phyloP scores from a whole-genome alignment of 192 early-diverging fungal genomes.

The Mortierella claussenii region DNA sequence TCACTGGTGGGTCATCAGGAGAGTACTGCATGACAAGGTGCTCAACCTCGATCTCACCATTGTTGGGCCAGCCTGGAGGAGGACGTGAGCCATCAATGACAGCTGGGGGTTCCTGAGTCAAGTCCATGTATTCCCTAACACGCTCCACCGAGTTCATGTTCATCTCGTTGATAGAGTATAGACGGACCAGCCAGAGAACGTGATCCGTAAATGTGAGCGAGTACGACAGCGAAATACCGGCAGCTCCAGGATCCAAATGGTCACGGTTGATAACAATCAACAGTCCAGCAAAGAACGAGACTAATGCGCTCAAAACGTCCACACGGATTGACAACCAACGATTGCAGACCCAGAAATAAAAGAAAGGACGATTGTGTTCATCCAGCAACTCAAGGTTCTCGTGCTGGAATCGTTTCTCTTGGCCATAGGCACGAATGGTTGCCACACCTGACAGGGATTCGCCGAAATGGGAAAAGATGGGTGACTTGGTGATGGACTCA shows the following conservation, averaged over 20 bases:
- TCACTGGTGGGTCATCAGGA: constrained; percentile 82
- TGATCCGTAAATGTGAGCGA: constrained; percentile 82
- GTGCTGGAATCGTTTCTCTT: constrained; percentile 69
- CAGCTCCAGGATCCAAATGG: constrained; percentile 76
- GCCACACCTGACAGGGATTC: constrained; percentile 83
- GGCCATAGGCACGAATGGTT: constrained; percentile 86
- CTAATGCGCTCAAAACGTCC: constrained; percentile 75
- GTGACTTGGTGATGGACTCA: constrained; percentile 56
- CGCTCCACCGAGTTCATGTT: constrained; percentile 89
- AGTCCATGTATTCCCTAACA: constrained; percentile 78
- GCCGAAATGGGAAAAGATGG: constrained; percentile 80
- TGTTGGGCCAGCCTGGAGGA: constrained; percentile 74
- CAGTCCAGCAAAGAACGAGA: constrained; percentile 74
- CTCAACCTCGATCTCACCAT: constrained; percentile 77
- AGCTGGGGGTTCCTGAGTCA: constrained; percentile 82
- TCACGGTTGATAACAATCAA: constrained; percentile 63
- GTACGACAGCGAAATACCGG: constrained; percentile 87
- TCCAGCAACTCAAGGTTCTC: constrained; percentile 69
- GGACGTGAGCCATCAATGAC: constrained; percentile 60
- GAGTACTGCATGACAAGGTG: constrained; percentile 85
- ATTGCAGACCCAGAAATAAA: constrained; percentile 80
- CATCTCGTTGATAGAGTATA: constrained; percentile 85
- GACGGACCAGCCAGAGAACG: constrained; percentile 80
- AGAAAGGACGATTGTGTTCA: constrained; percentile 80
- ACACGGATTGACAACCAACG: constrained; percentile 86